These are phyloP conservation scores for Gymnopilus junonius DNA, from an alignment of 768 basidiomycete species.

Conservation along the genomic window DNA sequence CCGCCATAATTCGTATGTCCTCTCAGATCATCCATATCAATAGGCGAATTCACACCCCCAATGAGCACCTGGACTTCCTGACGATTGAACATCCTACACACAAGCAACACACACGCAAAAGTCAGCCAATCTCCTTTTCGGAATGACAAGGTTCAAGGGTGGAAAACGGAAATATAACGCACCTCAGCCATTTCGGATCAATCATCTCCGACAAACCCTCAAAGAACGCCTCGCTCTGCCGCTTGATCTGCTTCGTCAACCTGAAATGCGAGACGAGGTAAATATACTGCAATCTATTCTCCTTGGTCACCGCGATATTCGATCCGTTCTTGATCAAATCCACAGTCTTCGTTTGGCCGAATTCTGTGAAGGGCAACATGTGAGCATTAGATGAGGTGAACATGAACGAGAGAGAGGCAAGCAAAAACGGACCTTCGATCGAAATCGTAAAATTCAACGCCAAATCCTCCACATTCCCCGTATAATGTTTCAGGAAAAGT, in stretches of 20 bases:
- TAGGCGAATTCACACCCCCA: slow-evolving; percentile 84
- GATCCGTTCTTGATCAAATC: slow-evolving; percentile 22
- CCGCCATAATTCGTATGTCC: slow-evolving; percentile 84
- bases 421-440: slow-evolving; percentile 68
- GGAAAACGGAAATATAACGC: too few relatives aligned
- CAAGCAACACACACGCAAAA: slow-evolving; percentile 43
- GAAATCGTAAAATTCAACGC: slow-evolving; percentile 89
- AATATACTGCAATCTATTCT: slow-evolving; percentile 91
- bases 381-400: not conserved
- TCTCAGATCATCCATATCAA: slow-evolving; percentile 83
- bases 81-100: slow-evolving; percentile 99
- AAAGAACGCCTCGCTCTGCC: slow-evolving; percentile 87
- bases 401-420: not conserved
- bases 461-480: slow-evolving; percentile 84
- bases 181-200: slow-evolving; percentile 87
- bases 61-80: slow-evolving; percentile 92
- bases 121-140: not conserved
- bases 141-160: not conserved
- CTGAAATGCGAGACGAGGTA: slow-evolving; percentile 88
- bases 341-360: slow-evolving; percentile 21
- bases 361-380: slow-evolving; percentile 18
- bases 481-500: slow-evolving; percentile 91
- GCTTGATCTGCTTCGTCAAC: slow-evolving; percentile 85
- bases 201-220: slow-evolving; percentile 93
- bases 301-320: slow-evolving; percentile 58